phyloP scores from a whole-genome alignment of 2,329 filamentous ascomycete genomes.

The Ceratocystis alfenasii region DNA sequence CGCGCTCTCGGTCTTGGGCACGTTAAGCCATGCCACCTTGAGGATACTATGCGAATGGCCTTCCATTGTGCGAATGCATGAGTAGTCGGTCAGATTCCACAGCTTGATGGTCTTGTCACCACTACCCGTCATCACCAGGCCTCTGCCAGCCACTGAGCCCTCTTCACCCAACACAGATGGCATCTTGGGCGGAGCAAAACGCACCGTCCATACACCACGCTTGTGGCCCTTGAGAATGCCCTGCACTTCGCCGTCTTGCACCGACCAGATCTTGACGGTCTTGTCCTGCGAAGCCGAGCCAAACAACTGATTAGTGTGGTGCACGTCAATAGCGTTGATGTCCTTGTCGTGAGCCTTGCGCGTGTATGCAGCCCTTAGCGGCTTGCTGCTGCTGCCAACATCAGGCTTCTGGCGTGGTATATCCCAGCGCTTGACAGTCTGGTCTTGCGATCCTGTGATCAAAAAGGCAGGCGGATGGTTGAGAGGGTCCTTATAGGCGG shows the following conservation, averaged over 20 bases:
- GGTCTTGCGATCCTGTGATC: constrained; percentile 86
- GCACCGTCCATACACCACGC: constrained; percentile 89
- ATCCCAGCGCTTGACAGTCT: constrained; percentile 91
- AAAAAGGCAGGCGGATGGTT: constrained; percentile 72
- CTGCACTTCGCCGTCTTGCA: constrained; percentile 76
- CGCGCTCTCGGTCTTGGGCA: constrained; percentile 36
- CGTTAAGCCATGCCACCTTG: constrained; percentile 77
- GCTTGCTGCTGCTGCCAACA: constrained; percentile 28
- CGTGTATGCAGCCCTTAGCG: constrained; percentile 63
- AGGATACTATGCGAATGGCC: constrained; percentile 92
- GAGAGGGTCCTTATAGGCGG: constrained; percentile 60
- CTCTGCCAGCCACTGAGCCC: constrained; percentile 61
- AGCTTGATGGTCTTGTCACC: constrained; percentile 94
- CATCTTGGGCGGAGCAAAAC: constrained; percentile 70
- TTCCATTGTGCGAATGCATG: constrained; percentile 85
- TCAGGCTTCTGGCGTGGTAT: constrained; percentile 46
- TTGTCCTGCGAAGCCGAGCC: constrained; percentile 94
- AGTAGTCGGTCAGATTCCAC: constrained; percentile 88
- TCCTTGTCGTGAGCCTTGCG: constrained; percentile 97
- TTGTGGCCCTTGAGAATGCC: constrained; percentile 88
- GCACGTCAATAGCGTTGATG: constrained; percentile 86
- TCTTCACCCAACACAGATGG: constrained; percentile 62
- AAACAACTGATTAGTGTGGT: constrained; percentile 63
- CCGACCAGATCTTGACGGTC: constrained; percentile 92
- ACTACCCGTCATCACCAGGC: constrained; percentile 76